Evolutionary conservation across 108 stramenopile species (phyloP), one percentile per base, ranked within the genome.

Genomic region (Cyclostephanos invisitatus): DNA sequence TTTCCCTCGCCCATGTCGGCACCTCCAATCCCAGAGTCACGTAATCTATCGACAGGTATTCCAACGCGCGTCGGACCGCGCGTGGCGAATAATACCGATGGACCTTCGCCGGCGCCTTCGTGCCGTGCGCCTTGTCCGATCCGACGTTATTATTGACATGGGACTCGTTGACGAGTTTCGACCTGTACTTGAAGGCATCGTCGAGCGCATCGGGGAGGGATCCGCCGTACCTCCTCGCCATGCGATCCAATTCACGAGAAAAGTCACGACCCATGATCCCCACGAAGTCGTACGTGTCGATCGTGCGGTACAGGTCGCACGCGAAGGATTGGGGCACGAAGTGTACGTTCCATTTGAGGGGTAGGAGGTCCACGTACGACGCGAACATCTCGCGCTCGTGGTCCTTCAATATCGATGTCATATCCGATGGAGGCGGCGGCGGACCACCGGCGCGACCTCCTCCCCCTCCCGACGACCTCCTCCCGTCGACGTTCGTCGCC

Each of bases 331-430:
- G 60, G 11, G 86, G 88, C 18, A 82, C 55, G 77, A 86, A 89
- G 65, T 89, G 88, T 10, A 89, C 66, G 62, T 89, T 83, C 88
- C 88, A 89, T 38, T 85, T 81, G 53, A 89, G 55, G 3, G 88
- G 88, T 6, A 83, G 72, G 7, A 83, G 68, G 57, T 88, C 84
- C 18, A 88, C 87, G 56, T 83, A 88, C 12, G 83, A 64, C 15
- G 80, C 81, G 71, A 88, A 86, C 64, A 84, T 54, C 27, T 69
- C 73, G 36, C 69, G 72, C 7, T 84, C 62, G n/a, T 61, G 24
- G 46, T 64, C 63, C 27, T 68, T 54, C n/a, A 78, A 24, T 9
- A 21, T 72, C 2, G 53, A 56, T 11, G 40, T 60, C 14, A 75
- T 20, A 21, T 49, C 68, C 11, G 78, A 66, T 3, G 35, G 64